A percentile compares a stretch with the other conserved stretches of the same genome.
These are phyloP conservation scores for Lycium barbarum DNA, from an alignment of 257 asterid genomes.

Conservation along the genomic window DNA sequence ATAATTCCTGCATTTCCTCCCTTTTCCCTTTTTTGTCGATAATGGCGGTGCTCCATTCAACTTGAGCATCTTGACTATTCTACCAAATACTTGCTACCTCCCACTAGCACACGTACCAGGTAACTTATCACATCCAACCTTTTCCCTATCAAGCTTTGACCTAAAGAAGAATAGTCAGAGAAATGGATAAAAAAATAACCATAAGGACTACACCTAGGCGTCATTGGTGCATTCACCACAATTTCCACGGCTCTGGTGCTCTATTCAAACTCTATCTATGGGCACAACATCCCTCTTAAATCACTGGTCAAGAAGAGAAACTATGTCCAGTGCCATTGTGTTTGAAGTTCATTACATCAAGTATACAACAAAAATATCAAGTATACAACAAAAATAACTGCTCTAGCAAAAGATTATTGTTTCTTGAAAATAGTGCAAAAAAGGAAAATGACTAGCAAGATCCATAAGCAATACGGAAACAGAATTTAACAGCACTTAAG, in stretches of 20 bases:
- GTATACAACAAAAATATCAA: slow-evolving; percentile 9
- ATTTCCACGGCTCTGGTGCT: background rate
- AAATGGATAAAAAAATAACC: background rate
- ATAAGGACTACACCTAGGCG: background rate
- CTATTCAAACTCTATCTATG: background rate
- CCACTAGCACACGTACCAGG: background rate
- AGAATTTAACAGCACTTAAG: background rate
- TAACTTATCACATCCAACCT: background rate
- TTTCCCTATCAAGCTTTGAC: background rate
- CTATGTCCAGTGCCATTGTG: background rate
- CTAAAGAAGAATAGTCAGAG: slow-evolving; percentile 1
- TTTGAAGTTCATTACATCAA: slow-evolving; percentile 1
- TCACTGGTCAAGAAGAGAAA: background rate
- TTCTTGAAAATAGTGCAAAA: background rate
- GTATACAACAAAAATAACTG: background rate
- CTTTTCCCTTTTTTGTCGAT: too few relatives aligned
- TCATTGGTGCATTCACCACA: background rate
- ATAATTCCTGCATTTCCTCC: background rate
- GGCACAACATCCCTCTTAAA: background rate
- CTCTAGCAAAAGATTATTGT: slow-evolving; percentile 6
- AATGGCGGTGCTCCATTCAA: too few relatives aligned
- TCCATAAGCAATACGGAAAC: background rate
- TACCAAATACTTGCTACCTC: background rate
- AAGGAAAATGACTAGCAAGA: background rate
- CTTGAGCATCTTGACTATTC: background rate